phyloP scores from a whole-genome alignment of 441 rosid genomes.

The Pelargonium cotyledonis region DNA sequence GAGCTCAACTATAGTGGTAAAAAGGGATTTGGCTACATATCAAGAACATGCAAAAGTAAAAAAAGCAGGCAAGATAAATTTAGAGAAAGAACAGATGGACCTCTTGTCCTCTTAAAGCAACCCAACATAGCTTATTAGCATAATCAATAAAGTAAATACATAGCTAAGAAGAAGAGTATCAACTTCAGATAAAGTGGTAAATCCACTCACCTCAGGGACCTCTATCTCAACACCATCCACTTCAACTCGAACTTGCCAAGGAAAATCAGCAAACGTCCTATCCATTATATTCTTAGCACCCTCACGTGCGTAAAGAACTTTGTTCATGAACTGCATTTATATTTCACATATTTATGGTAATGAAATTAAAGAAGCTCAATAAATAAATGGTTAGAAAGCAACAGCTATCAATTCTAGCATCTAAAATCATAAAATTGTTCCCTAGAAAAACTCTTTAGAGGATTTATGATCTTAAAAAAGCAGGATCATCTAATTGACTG shows the following conservation, averaged over 20 bases:
- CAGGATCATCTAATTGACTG: neutral
- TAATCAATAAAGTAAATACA: neutral
- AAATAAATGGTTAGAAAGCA: neutral
- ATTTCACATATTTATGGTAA: conserved; percentile 23
- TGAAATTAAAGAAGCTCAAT: neutral
- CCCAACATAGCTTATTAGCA: neutral
- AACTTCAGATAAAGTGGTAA: conserved; percentile 3
- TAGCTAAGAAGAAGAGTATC: neutral
- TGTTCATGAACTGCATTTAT: conserved; percentile 85
- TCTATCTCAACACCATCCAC: conserved; percentile 90
- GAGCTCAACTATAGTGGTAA: conserved; percentile 1
- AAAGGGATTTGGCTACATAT: neutral
- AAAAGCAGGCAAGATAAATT: neutral
- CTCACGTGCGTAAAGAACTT: conserved; percentile 94
- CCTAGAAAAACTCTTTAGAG: neutral
- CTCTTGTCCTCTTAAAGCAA: neutral
- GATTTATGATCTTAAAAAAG: neutral
- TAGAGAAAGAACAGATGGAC: neutral
- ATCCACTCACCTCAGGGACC: conserved; percentile 80
- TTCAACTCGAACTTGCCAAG: conserved; percentile 87
- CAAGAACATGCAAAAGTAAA: neutral
- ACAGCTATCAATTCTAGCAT: neutral
- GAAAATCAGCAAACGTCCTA: conserved; percentile 84
- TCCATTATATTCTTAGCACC: conserved; percentile 97
- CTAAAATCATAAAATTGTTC: neutral